These are phyloP conservation scores for Pilatotrama ljubarskyi DNA, from an alignment of 768 basidiomycete genomes.

Conservation along the genomic window DNA sequence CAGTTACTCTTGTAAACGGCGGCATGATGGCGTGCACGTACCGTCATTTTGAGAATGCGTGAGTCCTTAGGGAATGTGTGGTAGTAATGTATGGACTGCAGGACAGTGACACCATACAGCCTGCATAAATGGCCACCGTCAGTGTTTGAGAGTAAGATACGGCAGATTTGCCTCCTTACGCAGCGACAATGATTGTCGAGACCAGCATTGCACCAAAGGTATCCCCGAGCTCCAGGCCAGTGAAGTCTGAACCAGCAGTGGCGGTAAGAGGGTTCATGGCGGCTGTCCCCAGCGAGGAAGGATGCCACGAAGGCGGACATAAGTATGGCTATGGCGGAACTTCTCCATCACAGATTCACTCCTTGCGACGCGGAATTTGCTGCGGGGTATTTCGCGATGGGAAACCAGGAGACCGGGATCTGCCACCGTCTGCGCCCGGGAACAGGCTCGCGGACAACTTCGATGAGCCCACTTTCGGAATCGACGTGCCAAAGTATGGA, in stretches of 20 bases:
- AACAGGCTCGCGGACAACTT: too few species aligned
- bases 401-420: too few species aligned
- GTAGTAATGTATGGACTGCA: slow-evolving; percentile 6
- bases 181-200: slow-evolving; percentile 8
- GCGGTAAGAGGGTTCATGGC: not conserved
- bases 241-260: not conserved
- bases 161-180: not conserved
- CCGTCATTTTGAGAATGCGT: not conserved
- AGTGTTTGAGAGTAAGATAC: not conserved
- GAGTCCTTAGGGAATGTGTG: slow-evolving; percentile 6
- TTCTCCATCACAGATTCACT: not conserved
- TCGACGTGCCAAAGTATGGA: too few species aligned
- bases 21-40: not conserved
- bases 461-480: too few species aligned
- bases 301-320: not conserved
- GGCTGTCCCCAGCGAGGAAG: not conserved
- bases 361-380: too few species aligned
- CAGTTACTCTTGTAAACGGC: not conserved
- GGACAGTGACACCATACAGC: slow-evolving; percentile 1
- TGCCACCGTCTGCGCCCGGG: too few species aligned
- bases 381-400: too few species aligned
- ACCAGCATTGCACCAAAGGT: slow-evolving; percentile 19
- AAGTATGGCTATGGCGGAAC: not conserved
- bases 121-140: not conserved
- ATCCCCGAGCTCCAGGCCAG: slow-evolving; percentile 2